phyloP scores from a whole-genome alignment of 371 early-diverging fungal genomes.

The Mortierella polycephala region DNA sequence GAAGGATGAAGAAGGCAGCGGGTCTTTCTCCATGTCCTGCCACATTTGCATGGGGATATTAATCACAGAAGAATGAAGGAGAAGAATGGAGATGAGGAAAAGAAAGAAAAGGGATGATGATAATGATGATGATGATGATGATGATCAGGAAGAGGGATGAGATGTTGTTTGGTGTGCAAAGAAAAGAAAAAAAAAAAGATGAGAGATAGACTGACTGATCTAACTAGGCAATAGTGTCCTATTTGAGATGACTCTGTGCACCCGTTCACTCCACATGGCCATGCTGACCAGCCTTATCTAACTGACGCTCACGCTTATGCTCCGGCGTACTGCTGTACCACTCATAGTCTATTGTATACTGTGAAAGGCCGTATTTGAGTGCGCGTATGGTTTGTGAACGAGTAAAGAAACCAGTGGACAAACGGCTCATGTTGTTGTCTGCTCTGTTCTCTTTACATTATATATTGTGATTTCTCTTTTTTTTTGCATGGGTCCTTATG shows the following conservation, averaged over 20 bases:
- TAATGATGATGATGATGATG: slow-evolving; percentile 6
- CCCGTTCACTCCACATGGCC: too few relatives aligned
- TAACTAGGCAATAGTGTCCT: too few relatives aligned
- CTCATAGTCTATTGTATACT: too few relatives aligned
- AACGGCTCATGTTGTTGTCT: not conserved
- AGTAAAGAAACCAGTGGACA: too few relatives aligned
- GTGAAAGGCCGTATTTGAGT: not conserved
- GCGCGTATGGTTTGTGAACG: not conserved
- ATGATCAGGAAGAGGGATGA: not conserved
- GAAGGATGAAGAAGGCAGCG: not conserved
- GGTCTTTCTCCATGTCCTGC: slow-evolving; percentile 17
- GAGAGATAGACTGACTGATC: too few relatives aligned
- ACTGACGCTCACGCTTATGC: too few relatives aligned
- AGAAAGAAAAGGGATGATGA: slow-evolving; percentile 7
- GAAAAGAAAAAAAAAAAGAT: not conserved
- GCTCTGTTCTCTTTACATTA: not conserved
- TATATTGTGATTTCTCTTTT: not conserved
- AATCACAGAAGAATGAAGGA: not conserved
- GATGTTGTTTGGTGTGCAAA: not conserved
- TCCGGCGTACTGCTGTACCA: too few relatives aligned
- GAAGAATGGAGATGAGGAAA: slow-evolving; percentile 2
- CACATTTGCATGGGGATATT: slow-evolving; percentile 10
- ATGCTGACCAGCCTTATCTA: too few relatives aligned
- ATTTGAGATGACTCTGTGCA: too few relatives aligned
- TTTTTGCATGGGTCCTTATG: slow-evolving; percentile 9